phyloP scores from a whole-genome alignment of 805 yeast genomes.

The Metschnikowia dekortorum region DNA sequence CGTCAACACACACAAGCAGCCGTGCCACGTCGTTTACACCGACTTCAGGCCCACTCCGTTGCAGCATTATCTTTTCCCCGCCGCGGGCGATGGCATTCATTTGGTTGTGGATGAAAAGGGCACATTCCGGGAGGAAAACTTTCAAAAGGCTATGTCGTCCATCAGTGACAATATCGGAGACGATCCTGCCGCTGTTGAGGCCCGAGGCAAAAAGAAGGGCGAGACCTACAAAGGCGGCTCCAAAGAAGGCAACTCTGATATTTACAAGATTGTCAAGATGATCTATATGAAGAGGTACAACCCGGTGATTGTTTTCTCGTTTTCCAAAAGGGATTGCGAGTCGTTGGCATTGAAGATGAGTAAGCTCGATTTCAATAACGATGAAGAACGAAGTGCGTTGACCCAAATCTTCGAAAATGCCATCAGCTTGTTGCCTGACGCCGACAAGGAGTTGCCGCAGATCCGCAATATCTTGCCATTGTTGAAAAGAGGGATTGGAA shows the following conservation, averaged over 20 bases:
- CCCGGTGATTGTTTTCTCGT: conserved; percentile 98
- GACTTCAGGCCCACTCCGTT: conserved; percentile 98
- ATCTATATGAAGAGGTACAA: conserved; percentile 94
- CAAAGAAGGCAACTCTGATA: conserved; percentile 74
- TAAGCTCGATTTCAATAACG: conserved; percentile 88
- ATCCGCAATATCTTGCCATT: conserved; percentile 87
- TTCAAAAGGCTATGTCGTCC: conserved; percentile 97
- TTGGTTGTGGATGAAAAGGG: conserved; percentile 97
- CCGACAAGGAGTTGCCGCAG: conserved; percentile 90
- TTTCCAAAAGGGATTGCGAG: conserved; percentile 96
- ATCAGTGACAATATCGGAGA: conserved; percentile 80
- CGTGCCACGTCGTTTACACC: conserved; percentile 97
- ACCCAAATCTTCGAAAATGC: conserved; percentile 91
- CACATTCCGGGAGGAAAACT: conserved; percentile 91
- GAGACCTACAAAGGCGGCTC: conserved; percentile 86
- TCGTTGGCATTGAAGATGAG: conserved; percentile 92
- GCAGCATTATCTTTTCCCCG: conserved; percentile 96
- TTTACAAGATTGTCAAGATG: conserved; percentile 95
- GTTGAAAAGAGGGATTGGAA: conserved; percentile 92
- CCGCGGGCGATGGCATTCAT: conserved; percentile 98
- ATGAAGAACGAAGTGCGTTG: conserved; percentile 88
- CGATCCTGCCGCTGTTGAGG: conserved; percentile 60
- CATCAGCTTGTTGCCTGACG: conserved; percentile 78
- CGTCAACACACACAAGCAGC: conserved; percentile 89
- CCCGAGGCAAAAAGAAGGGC: conserved; percentile 62